Base-by-base conservation (phyloP, 192 early-diverging fungal species). In the Podila verticillata region DNA sequence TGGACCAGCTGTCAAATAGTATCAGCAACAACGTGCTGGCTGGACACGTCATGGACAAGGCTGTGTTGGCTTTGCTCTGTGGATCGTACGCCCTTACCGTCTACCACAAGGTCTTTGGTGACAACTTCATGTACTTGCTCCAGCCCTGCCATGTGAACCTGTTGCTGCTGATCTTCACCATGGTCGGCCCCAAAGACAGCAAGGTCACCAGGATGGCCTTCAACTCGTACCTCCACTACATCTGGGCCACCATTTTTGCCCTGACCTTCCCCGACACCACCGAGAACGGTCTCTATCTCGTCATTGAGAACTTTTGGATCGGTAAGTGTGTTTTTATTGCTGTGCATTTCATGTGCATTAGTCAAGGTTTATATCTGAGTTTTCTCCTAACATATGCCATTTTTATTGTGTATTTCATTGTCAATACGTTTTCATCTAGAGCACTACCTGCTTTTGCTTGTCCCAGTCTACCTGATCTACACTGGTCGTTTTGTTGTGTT, bases 81-180 rank as follows among this genome's bases (percentile, higher is more conserved):
- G 84, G 77, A 36, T 89, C 88, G 0, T 81, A 87, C 36, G 80
- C 78, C n/a, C 61, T 87, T 20, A 87, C 87, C 3, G 63, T 80
- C 29, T 68, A 72, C 20, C 88, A 89, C 61, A 89, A 89, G 48
- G 57, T 84, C 39, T 75, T 84, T 54, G 77, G 84, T 12, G 73
- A 74, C 49, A 87, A 82, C 31, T 68, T 71, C 31, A 47, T 88
- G 48, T 89, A 85, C 61, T 70, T 89, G 59, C 81, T 89, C 9
- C 88, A 89, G 54, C 88, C 88, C 10, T 89, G 88, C 66, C 88
- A 89, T 70, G 80, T 89, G 70, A 88, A 83, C 56, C 48, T 83
- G 20, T 59, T 84, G 8, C 29, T 86, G 20, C 47, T 89, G 31
- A 73, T 88, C 56, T 58, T 85, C 24, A 83, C 72, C 10, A 82